phyloP scores from a whole-genome alignment of 2,329 filamentous ascomycete species.

The Penicillium sclerotiorum region DNA sequence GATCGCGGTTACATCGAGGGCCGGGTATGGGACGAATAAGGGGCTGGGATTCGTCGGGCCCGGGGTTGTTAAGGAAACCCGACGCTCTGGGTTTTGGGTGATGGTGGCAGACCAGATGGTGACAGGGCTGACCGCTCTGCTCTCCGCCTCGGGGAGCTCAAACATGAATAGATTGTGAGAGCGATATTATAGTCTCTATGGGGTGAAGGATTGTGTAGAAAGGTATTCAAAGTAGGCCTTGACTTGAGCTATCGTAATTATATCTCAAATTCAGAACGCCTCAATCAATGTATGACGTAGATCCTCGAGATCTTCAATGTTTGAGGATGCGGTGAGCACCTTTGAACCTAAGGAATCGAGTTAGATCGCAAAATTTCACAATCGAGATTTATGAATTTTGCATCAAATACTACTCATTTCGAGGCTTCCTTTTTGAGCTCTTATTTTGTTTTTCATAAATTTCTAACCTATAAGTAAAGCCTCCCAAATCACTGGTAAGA shows the following conservation, averaged over 20 bases:
- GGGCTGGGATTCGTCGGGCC: constrained; percentile 1
- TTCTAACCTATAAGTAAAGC: neutral
- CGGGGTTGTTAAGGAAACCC: constrained; percentile 18
- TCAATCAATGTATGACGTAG: no score
- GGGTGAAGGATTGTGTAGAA: neutral
- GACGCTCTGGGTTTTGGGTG: constrained; percentile 28
- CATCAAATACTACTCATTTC: no score
- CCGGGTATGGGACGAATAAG: neutral
- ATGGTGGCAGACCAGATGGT: constrained; percentile 5
- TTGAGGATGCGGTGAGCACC: no score
- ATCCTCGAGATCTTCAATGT: no score
- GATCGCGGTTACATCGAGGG: constrained; percentile 4
- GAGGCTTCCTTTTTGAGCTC: no score
- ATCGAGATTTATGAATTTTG: no score
- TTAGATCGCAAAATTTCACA: no score
- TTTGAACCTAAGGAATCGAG: no score
- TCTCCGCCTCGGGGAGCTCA: neutral
- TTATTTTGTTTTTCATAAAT: no score
- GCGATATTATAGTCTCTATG: neutral
- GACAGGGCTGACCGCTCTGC: constrained; percentile 2
- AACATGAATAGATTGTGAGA: neutral
- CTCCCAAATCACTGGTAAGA: neutral
- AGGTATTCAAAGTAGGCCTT: no score
- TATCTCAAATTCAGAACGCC: no score
- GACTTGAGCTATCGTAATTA: no score